Base-by-base conservation (phyloP, 2,329 filamentous ascomycete species). In the Aspergillus calidoustus region DNA sequence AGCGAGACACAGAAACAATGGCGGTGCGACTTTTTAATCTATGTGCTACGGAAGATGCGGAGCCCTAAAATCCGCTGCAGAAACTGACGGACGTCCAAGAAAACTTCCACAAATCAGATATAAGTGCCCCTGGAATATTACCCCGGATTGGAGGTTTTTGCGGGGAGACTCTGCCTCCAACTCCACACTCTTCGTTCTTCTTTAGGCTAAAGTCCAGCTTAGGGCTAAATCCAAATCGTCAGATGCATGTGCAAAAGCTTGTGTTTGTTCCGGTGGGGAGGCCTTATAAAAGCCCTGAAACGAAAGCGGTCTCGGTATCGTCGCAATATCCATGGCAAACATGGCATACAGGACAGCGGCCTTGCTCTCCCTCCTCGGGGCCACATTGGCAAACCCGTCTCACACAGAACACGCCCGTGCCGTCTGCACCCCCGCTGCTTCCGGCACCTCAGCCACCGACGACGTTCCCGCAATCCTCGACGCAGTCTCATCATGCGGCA, bases 391-490 rank as follows among this genome's bases (percentile, higher is more conserved):
- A 22, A 31, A 47, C 13, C 64, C 60, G 9, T 60, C 57, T 5
- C 31, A 46, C 23, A 43, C 51, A 4, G 47, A 55, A 28, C 49
- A 54, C 3, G 41, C 65, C 8, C 71, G 72, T 7, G 69, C 71
- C 15, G 66, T 71, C 30, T 80, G 77, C 59, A 79, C 72, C 0
- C 71, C 76, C 3, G 59, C 54, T 13, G 68, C 74, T 4, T 71
- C 71, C 17, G 72, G 73, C 28, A 69, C 68, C 7, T 62, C 71
- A 2, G 73, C 71, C 1, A 72, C 66, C 0, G 80, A 83, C 53
- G 81, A 83, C 61, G 73, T 76, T 0, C 80, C 81, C 1, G 78
- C 79, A 2, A 82, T 83, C 49, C 65, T 69, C 41, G 71, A 76
- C 2, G 80, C 81, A 0, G 76, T 83, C 17, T 54, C 73, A 15